Base-by-base conservation (phyloP, 2,329 filamentous ascomycete genomes). In the Tolypocladium guangdongense region DNA sequence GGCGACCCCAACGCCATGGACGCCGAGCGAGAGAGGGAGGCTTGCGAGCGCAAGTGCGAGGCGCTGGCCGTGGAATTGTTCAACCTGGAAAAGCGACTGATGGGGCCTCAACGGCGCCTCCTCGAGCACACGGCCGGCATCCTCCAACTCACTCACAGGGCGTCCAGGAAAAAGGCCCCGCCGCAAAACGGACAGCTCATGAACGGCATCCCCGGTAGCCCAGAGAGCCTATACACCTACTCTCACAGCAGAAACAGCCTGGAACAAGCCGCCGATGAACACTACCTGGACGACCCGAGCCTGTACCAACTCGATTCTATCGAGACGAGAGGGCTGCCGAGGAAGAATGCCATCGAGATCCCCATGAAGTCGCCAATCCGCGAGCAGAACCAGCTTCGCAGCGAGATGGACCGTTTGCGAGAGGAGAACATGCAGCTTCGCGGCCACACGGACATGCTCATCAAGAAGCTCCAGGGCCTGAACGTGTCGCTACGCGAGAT, bases 121-220 rank as follows among this genome's bases (percentile, higher is more conserved):
- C 74, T 97, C 50, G 84, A 92, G 67, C 93, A 99, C 67, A 97
- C 92, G 0, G 91, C 93, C 16, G 92, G 89, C 46, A 88, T 99
- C 39, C 74, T 99, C 52, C 90, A 96, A 65, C 80, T 95, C 68
- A 95, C 91, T 10, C 91, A 97, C 69, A 87, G 86, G 61, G 83
- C 81, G 0, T 76, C 86, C n/a, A 86, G 81, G 63, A 81, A 80
- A 59, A 73, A 73, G 52, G 62, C 71, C 4, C 67, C 73, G 8
- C 71, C 75, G 50, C 68, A 72, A 2, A 69, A 67, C 36, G 66
- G 67, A 1, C 70, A 72, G 47, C 63, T 71, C 7, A 65, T 74
- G 41, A 79, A 80, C 53, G 81, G 79, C 22, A 82, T 88, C 57
- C 87, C 86, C 7, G 83, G 86, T 52, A 90, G 86, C 61, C 86